Conservation (phyloP, 2,329 filamentous ascomycete genomes). For the Colletotrichum higginsianum region DNA sequence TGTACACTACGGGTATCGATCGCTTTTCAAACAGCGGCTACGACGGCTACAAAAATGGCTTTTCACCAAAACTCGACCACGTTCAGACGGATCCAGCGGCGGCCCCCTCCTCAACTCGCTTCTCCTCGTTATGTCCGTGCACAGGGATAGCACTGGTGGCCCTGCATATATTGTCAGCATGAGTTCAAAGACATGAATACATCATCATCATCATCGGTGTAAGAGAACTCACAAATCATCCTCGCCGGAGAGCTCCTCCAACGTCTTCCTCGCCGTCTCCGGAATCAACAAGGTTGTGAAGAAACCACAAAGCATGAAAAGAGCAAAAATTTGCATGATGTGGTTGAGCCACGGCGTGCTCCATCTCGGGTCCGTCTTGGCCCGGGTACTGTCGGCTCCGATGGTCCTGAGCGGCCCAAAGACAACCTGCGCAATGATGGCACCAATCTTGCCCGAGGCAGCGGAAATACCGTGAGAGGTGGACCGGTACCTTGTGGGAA, state of each 20-base stretch:
- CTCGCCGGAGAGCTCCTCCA: slow-evolving; percentile 66
- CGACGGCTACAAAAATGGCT: slow-evolving; percentile 1
- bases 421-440: slow-evolving; percentile 66
- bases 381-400: slow-evolving; percentile 60
- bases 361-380: slow-evolving; percentile 44
- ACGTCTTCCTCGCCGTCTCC: slow-evolving; percentile 59
- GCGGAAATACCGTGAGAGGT: slow-evolving; percentile 75
- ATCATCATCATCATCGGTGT: no score
- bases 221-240: slow-evolving; percentile 39
- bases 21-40: slow-evolving; percentile 2
- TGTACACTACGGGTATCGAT: slow-evolving; percentile 27
- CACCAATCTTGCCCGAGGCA: slow-evolving; percentile 71
- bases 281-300: slow-evolving; percentile 60
- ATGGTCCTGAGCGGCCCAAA: slow-evolving; percentile 61
- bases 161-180: slow-evolving; percentile 12
- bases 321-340: slow-evolving; percentile 55
- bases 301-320: slow-evolving; percentile 62
- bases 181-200: no score
- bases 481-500: slow-evolving; percentile 74
- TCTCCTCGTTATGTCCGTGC: slow-evolving; percentile 38
- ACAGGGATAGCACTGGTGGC: slow-evolving; percentile 31
- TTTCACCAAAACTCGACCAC: background rate
- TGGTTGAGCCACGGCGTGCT: slow-evolving; percentile 42
- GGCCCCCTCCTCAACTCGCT: slow-evolving; percentile 37
- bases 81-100: slow-evolving; percentile 26